Base-by-base conservation (phyloP, 2,329 filamentous ascomycete species). In the Xylariaceae sp. region DNA sequence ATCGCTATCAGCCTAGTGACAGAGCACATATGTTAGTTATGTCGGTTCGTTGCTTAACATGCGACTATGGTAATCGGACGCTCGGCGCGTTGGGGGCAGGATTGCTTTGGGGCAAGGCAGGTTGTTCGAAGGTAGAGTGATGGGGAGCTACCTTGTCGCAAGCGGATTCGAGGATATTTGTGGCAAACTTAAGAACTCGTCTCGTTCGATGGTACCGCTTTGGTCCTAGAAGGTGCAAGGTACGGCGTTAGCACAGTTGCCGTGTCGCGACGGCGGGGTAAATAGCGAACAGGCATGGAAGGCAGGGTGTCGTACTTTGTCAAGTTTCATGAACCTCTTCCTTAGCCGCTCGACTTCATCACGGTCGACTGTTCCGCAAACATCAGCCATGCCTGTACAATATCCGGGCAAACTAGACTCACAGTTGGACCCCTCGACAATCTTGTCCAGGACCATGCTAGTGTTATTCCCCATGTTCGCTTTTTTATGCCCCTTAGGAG, bases 251-350 rank as follows among this genome's bases (percentile, higher is more conserved):
- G 42, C 19, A 43, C 18, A 21, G 11, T 16, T 18, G 13, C 31
- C 6, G 11, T 11, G 11, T 6, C 21, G 11, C 21, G 11, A 24
- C 21, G 11, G 11, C 27, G 7, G 18, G 12, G 23, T 5, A 12
- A 38, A 14, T 4, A n/a, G 16, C 14, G 11, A 17, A 21, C 14
- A 19, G 17, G 24, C 14, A 18, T 24, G 21, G 24, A 34, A 26
- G 26, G 28, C 23, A 40, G 16, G 31, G 13, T 12, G 32, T 29
- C 69, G 52, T 67, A 92, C 90, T 78, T 96, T 97, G 68, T 98
- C 92, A 44, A 98, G 73, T 70, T 98, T 98, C 90, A 97, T 97
- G 62, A 98, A 98, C 47, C 90, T 80, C 73, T 98, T 98, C 59
- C 88, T 79, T 62, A 98, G 74, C 58, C 92, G 80, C 62, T 97